A percentile compares a stretch with the other conserved stretches of the same genome.
phyloP scores from a whole-genome alignment of 257 asterid genomes.

The Thymus mandschuricus region DNA sequence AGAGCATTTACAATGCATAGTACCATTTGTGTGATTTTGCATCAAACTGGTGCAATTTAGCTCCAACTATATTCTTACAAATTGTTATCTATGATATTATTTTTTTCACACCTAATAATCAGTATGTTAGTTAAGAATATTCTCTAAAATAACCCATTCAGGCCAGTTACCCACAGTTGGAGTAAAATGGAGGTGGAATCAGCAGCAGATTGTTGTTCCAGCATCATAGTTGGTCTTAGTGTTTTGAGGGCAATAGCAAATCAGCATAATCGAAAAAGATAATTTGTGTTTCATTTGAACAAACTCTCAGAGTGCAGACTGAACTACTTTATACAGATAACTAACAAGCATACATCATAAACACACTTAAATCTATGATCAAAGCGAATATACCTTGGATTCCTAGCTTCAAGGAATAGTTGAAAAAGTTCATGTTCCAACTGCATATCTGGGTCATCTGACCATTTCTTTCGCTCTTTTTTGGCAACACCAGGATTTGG shows the following conservation, averaged over 20 bases:
- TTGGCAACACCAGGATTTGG: slow-evolving; percentile 41
- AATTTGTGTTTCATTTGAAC: neutral
- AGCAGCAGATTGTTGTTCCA: neutral
- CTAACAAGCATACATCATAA: slow-evolving; percentile 6
- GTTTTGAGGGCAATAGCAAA: neutral
- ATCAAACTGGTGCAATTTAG: neutral
- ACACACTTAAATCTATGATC: slow-evolving; percentile 14
- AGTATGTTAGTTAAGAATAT: no score
- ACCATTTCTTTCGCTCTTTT: slow-evolving; percentile 51
- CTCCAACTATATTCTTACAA: neutral
- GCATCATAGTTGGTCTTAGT: neutral
- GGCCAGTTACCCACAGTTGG: neutral
- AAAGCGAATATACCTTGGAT: slow-evolving; percentile 54
- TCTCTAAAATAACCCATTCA: no score
- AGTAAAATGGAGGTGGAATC: neutral
- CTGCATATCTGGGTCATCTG: slow-evolving; percentile 38
- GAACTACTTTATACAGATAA: slow-evolving; percentile 20
- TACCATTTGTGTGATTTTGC: neutral
- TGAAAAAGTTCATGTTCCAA: slow-evolving; percentile 57
- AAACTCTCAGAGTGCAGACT: neutral
- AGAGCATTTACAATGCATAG: no score
- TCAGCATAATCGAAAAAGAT: neutral
- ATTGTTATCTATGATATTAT: neutral
- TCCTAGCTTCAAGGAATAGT: slow-evolving; percentile 48
- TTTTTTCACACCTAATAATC: neutral